Evolutionary conservation across 768 basidiomycete species (phyloP).

Genomic region (Harrya chromipes): DNA sequence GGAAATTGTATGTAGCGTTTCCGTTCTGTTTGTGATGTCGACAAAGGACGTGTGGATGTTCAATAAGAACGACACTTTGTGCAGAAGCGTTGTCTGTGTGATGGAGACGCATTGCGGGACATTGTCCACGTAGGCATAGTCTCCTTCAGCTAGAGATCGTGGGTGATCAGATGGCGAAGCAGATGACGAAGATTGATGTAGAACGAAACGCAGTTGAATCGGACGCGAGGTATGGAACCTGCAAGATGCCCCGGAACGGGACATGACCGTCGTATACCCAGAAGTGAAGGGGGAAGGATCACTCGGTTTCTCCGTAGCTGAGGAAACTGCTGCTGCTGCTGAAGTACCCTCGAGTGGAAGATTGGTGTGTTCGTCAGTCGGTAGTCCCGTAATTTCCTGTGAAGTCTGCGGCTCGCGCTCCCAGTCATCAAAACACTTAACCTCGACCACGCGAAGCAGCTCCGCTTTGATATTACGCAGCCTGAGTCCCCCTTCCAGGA

Average conservation of each 20-base stretch:
- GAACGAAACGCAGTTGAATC: constrained; percentile 74
- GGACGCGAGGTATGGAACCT: constrained; percentile 78
- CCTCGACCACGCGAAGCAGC: constrained; percentile 63
- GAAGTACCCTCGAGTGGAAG: constrained; percentile 30
- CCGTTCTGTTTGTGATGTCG: constrained; percentile 62
- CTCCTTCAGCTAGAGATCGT: constrained; percentile 40
- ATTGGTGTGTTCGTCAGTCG: constrained; percentile 14
- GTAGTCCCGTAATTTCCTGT: constrained; percentile 15
- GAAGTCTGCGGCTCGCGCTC: constrained; percentile 32
- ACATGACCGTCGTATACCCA: constrained; percentile 55
- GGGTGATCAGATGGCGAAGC: constrained; percentile 48
- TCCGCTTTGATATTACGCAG: constrained; percentile 81
- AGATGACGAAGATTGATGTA: constrained; percentile 60
- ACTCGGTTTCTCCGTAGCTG: constrained; percentile 27
- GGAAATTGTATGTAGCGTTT: constrained; percentile 58
- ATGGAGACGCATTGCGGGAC: constrained; percentile 71
- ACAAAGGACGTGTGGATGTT: constrained; percentile 76
- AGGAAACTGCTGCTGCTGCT: constrained; percentile 26
- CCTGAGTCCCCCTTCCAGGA: constrained; percentile 66
- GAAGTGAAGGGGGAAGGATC: constrained; percentile 38
- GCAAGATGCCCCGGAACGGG: constrained; percentile 88
- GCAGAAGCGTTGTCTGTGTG: constrained; percentile 79
- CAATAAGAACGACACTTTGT: constrained; percentile 76
- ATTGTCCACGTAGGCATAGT: constrained; percentile 48
- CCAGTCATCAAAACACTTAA: constrained; percentile 42